Base-by-base conservation (phyloP, 2,329 filamentous ascomycete genomes). In the Cladosporium velox region DNA sequence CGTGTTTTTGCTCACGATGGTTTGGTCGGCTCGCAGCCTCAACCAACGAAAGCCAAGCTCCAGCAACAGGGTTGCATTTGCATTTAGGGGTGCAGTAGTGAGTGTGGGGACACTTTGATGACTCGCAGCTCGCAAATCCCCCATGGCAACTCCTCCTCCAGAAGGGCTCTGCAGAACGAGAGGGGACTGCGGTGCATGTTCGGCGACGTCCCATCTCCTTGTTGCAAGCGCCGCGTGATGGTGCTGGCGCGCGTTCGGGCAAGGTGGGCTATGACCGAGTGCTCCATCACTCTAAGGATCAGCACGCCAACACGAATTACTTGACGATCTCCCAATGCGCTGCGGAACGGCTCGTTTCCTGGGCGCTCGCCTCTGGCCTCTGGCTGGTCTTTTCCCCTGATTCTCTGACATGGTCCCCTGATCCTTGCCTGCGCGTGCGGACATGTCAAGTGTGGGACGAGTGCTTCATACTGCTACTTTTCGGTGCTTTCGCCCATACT, bases 121-220 rank as follows among this genome's bases (percentile, higher is more conserved):
- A 55, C 52, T 18, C 58, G 63, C 57, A 67, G 65, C 61, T 64
- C 67, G 30, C 28, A 55, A 11, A 30, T 55, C 63, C 66, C 54
- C 54, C 62, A 61, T 54, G 35, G 44, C 57, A 32, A 61, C 28
- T 32, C 18, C 30, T 30, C 52, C 26, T 32, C 51, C 30, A 18
- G 8, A 24, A 47, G 18, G 51, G 15, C 51, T 32, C 8, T 54
- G 51, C 28, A 21, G 32, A 32, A 55, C 28, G 28, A 34, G 28
- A 55, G 52, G 52, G 52, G n/a, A 34, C 41, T 12, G 52, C 52
- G 52, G 52, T 54, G 52, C 18, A 55, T 55, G 4, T 32, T 55
- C 52, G 52, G 52, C 18, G 52, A n/a, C 14, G 15, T 30, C 26
- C 28, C 8, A 18, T 55, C 52, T 32, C 21, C 12, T 21, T 55